Conservation (phyloP, 371 early-diverging fungal genomes). For the Mortierella sp. region DNA sequence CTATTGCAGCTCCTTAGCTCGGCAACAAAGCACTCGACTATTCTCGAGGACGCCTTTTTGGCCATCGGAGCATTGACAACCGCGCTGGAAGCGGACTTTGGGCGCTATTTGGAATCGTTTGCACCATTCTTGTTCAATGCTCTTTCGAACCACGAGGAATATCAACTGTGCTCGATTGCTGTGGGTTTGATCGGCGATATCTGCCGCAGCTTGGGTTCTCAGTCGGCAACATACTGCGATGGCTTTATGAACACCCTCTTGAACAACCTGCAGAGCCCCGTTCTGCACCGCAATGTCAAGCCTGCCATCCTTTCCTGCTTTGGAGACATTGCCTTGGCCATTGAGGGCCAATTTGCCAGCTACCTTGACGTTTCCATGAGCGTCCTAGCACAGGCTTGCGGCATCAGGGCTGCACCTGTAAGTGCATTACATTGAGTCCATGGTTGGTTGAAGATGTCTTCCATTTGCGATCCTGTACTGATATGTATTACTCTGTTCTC, state of each 20-base stretch:
- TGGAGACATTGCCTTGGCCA: slow-evolving; percentile 97
- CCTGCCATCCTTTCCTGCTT: slow-evolving; percentile 94
- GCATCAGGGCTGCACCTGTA: slow-evolving; percentile 66
- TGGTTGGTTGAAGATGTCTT: too few species aligned
- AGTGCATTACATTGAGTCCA: too few species aligned
- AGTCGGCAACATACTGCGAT: slow-evolving; percentile 79
- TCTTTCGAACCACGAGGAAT: slow-evolving; percentile 89
- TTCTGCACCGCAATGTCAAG: slow-evolving; percentile 87
- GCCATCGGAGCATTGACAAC: slow-evolving; percentile 87
- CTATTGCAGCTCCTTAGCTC: slow-evolving; percentile 75
- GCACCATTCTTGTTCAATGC: slow-evolving; percentile 84
- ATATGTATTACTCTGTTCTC: slow-evolving; percentile 12
- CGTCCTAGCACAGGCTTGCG: slow-evolving; percentile 87
- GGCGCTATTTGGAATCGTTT: slow-evolving; percentile 87
- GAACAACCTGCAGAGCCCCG: slow-evolving; percentile 78
- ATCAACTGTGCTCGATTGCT: slow-evolving; percentile 89
- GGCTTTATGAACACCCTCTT: slow-evolving; percentile 88
- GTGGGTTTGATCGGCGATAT: slow-evolving; percentile 96
- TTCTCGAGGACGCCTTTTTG: slow-evolving; percentile 94
- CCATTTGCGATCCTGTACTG: too few species aligned
- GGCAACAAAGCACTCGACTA: slow-evolving; percentile 82
- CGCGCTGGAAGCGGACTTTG: slow-evolving; percentile 85
- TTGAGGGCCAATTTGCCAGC: slow-evolving; percentile 86
- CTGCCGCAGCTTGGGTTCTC: slow-evolving; percentile 85
- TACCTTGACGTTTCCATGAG: slow-evolving; percentile 87